Evolutionary conservation across 148 eudicot species (phyloP), one percentile per base, ranked within the genome.

Genomic region (Agrostemma githago): DNA sequence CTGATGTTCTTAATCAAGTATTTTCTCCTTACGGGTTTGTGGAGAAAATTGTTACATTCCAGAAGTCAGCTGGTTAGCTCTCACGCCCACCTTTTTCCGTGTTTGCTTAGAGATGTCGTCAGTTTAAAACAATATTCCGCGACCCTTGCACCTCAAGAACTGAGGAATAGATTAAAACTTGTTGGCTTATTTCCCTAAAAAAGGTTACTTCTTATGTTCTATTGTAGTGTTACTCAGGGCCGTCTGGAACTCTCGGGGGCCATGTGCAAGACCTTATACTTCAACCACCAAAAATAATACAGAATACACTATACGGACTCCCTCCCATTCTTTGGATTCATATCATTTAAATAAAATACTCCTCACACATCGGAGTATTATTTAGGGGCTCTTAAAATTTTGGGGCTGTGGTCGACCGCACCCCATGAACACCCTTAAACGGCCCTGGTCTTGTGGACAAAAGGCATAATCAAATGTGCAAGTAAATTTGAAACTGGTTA

Each of bases 51-150:
- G 83, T 83, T 40, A 83, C 85, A 16, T 83, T 83, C 62, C 85
- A 83, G 80, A 83, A 83, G 74, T 83, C 83, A 77, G 85, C 85
- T 51, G 85, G 85, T 83, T 74, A 83, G 83, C 71, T 57, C 63
- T 44, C 62, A 56, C 41, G 42, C 54, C 15, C 41, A 4, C 42
- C 0, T 62, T 53, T 16, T 2, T 64, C 44, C 62, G 26, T 34
- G 65, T 54, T 82, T 61, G 16, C 68, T 62, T 67, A 48, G 40
- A 46, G 40, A 68, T 48, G 20, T 21, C 10, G n/a, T 68, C 38
- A 21, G 9, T 46, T 44, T 3, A 68, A 21, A 19, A 8, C 19
- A 46, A 5, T 46, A n/a, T 53, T 61, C 19, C 21, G 61, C 4
- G 38, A 11, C 16, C 4, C 20, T 37, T 54, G 38, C 37, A 43